Base-by-base conservation (phyloP, 1,284 basidiomycete genomes). In the Caloboletus inedulis region DNA sequence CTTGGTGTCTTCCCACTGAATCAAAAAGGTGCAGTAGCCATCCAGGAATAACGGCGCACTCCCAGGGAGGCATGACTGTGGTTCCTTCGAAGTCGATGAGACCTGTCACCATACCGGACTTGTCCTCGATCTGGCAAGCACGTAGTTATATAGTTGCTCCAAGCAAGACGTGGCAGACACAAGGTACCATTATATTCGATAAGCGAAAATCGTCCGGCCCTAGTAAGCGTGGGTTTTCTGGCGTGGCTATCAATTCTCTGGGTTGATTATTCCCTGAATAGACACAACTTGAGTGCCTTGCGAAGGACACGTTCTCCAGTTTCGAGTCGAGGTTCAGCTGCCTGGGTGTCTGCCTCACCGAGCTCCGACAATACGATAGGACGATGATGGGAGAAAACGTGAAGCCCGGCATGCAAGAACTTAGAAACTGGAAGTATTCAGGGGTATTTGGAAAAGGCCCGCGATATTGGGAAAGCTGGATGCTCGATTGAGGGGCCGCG, bases 111-210 rank as follows among this genome's bases (percentile, higher is more conserved):
- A 14, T 14, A 31, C 49, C 39, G 10, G 49, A 41, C 34, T 30
- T 27, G 6, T 51, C 48, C 16, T 43, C 19, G 9, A 47, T 47
- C 35, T 42, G 25, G 13, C 19, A 14, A 14, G 25, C 8, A 30
- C 16, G 3, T 12, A 18, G 18, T 47, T 21, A 16, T 9, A 34
- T n/a, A 7, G 33, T 34, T 33, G 8, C 7, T 19, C 8, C 34
- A 27, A 19, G 36, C 9, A 21, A 19, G 14, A 21, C 9, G n/a
- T 14, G 10, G 4, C n/a, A 42, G 6, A 30, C 30, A 52, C 29
- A 21, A 40, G 31, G 0, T 30, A 54, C 58, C 50, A 6, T 27
- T 7, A 50, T 51, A 14, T 51, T 51, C 31, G 50, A 51, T 31
- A 41, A 14, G 10, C 50, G 47, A 14, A 51, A 51, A 27, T 51